Conservation (phyloP, 495 filamentous ascomycete genomes). For the Pseudomonodictys pantanalensis region DNA sequence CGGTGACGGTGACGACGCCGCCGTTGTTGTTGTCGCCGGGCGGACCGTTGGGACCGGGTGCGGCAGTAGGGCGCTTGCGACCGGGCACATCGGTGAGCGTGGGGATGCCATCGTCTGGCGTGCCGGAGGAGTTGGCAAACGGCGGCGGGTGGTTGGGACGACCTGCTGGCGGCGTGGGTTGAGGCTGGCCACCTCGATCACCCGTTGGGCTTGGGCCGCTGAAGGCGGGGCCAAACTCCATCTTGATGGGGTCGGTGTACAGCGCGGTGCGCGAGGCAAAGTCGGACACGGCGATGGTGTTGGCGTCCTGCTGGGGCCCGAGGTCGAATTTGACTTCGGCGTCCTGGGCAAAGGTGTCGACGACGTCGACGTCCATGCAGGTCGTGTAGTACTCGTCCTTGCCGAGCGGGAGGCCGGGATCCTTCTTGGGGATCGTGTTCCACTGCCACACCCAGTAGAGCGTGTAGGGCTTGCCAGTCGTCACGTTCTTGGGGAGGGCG, state of each 20-base stretch:
- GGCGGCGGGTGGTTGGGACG: neutral
- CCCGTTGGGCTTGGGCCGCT: neutral
- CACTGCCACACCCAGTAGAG: slow-evolving; percentile 95
- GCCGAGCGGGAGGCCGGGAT: slow-evolving; percentile 49
- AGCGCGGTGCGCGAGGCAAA: slow-evolving; percentile 36
- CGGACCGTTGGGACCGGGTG: neutral
- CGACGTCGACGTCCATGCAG: slow-evolving; percentile 73
- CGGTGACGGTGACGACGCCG: slow-evolving; percentile 5
- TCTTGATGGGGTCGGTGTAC: slow-evolving; percentile 19
- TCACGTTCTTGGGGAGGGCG: slow-evolving; percentile 58
- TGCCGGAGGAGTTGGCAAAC: too few relatives aligned
- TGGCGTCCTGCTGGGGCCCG: slow-evolving; percentile 39
- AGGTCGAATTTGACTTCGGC: slow-evolving; percentile 17
- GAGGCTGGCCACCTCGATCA: neutral
- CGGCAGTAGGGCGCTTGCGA: neutral
- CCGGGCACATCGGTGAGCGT: neutral
- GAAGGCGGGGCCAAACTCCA: slow-evolving; percentile 22
- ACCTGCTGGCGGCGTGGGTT: neutral
- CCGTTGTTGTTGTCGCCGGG: neutral
- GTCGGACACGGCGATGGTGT: slow-evolving; percentile 31
- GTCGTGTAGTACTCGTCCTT: slow-evolving; percentile 75
- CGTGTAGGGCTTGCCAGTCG: slow-evolving; percentile 58
- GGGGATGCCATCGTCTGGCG: too few relatives aligned
- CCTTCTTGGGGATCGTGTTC: slow-evolving; percentile 54
- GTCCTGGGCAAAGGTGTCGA: slow-evolving; percentile 32